Base-by-base conservation (phyloP, 169 alveolate genomes). In the Plasmodium reichenowi region DNA sequence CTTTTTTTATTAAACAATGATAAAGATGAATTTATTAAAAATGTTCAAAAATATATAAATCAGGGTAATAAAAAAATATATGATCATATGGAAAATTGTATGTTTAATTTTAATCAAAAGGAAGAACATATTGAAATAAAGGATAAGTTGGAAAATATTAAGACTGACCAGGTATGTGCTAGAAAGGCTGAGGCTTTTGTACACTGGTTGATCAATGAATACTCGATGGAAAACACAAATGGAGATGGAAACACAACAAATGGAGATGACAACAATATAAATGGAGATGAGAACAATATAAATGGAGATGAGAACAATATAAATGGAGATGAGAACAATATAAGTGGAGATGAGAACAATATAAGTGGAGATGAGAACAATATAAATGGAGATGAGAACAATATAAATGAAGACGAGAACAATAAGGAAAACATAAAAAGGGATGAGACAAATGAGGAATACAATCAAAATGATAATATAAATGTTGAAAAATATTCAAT, bases 151-250 rank as follows among this genome's bases (percentile, higher is more conserved):
- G 59, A 78, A 38, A 43, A 17, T 56, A 71, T 78, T 20, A 78
- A 64, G 10, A 43, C 64, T 24, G 89, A 78, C 58, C 76, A 54
- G 22, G 22, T 64, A 6, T 78, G 89, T 26, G 15, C 12, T 24
- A 78, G 26, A 45, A 78, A 78, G 13, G 78, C 72, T 8, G 89
- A 78, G 59, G 89, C 89, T 4, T 78, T 78, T 71, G 64, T 78
- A 63, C 89, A 78, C 70, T 78, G 89, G 89, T 43, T 78, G n/a
- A 15, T 78, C 3, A 78, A 78, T 60, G 89, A 78, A 20, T 78
- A 52, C 54, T 20, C 86, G 6, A 22, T 17, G 22, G 71, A 62
- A 62, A 24, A 15, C n/a, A 54, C 62, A 15, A 13, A 13, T 1
- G 26, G 5, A 29, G 29, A 38, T n/a, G 71, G 22, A 38, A 60